phyloP scores from a whole-genome alignment of 192 early-diverging fungal species.

The Coemansia sp. region DNA sequence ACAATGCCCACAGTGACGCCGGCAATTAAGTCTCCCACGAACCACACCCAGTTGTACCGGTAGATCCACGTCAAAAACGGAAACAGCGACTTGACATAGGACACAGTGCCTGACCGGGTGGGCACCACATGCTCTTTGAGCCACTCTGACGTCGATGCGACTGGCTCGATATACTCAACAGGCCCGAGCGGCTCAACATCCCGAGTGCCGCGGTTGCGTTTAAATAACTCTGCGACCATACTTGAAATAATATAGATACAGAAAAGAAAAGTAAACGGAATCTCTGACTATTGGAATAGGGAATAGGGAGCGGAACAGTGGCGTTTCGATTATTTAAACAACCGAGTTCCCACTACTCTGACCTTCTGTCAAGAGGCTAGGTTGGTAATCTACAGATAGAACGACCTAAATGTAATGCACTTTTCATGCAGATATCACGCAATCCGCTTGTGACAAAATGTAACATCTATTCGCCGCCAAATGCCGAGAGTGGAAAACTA shows the following conservation, averaged over 20 bases:
- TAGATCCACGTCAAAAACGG: constrained; percentile 51
- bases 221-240: constrained; percentile 1
- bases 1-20: constrained; percentile 73
- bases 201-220: neutral
- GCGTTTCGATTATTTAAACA: too few species aligned
- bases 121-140: constrained; percentile 28
- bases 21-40: constrained; percentile 64
- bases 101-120: neutral
- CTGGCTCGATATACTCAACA: constrained; percentile 38
- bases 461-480: neutral
- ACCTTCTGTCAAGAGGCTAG: neutral
- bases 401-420: neutral
- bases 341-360: neutral
- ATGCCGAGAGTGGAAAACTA: neutral
- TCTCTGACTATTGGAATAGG: neutral
- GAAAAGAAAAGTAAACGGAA: constrained; percentile 1
- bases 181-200: constrained; percentile 8
- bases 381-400: neutral
- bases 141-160: constrained; percentile 43
- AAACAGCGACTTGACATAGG: constrained; percentile 44
- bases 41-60: constrained; percentile 59
- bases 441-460: constrained; percentile 8
- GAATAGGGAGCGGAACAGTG: neutral
- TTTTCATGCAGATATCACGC: constrained; percentile 2
- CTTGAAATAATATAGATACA: neutral